A percentile compares a stretch with the other conserved stretches of the same genome.
Evolutionary conservation across 805 yeast genomes (phyloP).

Genomic region (Wickerhamomyces mucosus): DNA sequence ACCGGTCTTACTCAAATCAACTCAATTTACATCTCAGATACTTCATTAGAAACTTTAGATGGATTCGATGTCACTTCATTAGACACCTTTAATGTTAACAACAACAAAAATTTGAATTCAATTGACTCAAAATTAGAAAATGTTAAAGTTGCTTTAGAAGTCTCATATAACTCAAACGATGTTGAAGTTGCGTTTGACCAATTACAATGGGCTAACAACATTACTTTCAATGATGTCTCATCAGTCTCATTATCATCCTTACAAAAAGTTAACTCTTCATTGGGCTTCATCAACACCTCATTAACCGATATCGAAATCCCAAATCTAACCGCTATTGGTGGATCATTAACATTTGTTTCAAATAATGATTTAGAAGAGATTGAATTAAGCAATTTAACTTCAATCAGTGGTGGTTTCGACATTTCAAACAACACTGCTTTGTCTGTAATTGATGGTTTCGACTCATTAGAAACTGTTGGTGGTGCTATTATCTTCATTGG

Average conservation of each 20-base stretch:
- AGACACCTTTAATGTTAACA: slow-evolving; percentile 69
- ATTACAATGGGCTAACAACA: slow-evolving; percentile 79
- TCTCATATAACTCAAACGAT: slow-evolving; percentile 77
- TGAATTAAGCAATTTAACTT: slow-evolving; percentile 59
- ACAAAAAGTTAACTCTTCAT: slow-evolving; percentile 66
- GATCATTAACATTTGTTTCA: slow-evolving; percentile 63
- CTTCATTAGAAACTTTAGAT: slow-evolving; percentile 55
- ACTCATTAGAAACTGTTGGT: slow-evolving; percentile 59
- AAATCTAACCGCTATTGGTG: slow-evolving; percentile 58
- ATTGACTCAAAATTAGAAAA: slow-evolving; percentile 64
- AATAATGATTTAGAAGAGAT: slow-evolving; percentile 65
- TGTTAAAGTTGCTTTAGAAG: slow-evolving; percentile 65
- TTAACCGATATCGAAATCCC: slow-evolving; percentile 46
- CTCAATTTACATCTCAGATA: slow-evolving; percentile 62
- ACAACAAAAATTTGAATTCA: slow-evolving; percentile 71
- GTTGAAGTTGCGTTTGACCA: slow-evolving; percentile 61
- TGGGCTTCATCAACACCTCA: slow-evolving; percentile 70
- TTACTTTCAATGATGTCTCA: slow-evolving; percentile 74
- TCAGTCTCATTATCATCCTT: slow-evolving; percentile 64
- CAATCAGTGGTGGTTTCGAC: slow-evolving; percentile 89
- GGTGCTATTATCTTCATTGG: slow-evolving; percentile 86
- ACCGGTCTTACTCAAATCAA: slow-evolving; percentile 66
- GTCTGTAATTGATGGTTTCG: slow-evolving; percentile 61
- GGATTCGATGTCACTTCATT: slow-evolving; percentile 49
- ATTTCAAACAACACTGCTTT: slow-evolving; percentile 78